These are phyloP conservation scores for Suillus sp. DNA, from an alignment of 768 basidiomycete genomes.

Conservation along the genomic window DNA sequence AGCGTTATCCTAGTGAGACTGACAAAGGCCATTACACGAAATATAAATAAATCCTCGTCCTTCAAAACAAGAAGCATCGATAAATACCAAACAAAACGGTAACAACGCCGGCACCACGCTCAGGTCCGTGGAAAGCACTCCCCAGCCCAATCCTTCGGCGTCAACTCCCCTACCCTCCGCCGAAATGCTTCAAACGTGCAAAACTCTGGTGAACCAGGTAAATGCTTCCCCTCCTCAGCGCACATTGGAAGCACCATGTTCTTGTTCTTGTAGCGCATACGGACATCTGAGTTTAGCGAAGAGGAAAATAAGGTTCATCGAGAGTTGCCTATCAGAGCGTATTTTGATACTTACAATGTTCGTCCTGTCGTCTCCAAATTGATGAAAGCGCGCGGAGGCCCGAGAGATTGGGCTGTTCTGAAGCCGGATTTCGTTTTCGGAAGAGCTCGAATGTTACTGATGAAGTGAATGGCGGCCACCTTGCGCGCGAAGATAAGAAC, in stretches of 20 bases:
- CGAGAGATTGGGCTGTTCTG: conserved; percentile 22
- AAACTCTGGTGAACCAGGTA: conserved; percentile 70
- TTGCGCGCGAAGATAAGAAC: conserved; percentile 21
- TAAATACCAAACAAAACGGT: background rate
- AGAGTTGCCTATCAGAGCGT: conserved; percentile 13
- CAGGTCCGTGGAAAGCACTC: conserved; percentile 52
- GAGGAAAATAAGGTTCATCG: too few relatives aligned
- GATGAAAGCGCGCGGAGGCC: conserved; percentile 45
- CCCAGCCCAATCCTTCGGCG: conserved; percentile 62
- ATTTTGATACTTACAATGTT: conserved; percentile 44
- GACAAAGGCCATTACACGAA: background rate
- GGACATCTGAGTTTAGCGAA: conserved; percentile 35
- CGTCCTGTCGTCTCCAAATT: conserved; percentile 37
- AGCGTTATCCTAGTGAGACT: background rate
- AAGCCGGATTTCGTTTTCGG: conserved; percentile 34
- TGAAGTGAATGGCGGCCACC: conserved; percentile 79
- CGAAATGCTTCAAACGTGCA: conserved; percentile 69
- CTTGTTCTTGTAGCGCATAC: conserved; percentile 78
- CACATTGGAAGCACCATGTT: conserved; percentile 66
- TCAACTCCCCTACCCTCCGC: conserved; percentile 61
- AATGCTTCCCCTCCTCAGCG: conserved; percentile 64
- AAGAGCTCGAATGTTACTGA: conserved; percentile 77
- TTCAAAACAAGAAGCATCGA: conserved; percentile 14
- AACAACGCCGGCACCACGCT: background rate
- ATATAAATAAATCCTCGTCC: conserved; percentile 10